These are phyloP conservation scores for Quercus dentata DNA, from an alignment of 306 rosid species.

Conservation along the genomic window DNA sequence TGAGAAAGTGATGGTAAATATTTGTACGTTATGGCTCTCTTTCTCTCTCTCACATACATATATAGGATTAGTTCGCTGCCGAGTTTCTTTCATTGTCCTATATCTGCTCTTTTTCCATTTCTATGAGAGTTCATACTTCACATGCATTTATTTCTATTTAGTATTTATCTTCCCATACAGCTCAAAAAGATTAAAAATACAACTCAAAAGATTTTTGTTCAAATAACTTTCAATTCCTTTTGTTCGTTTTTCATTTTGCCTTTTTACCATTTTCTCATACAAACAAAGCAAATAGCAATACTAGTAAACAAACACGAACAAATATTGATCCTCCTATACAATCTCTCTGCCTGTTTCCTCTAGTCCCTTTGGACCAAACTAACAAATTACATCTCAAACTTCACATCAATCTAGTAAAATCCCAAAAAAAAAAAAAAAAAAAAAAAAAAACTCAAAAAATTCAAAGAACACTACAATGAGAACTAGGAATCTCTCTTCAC, in stretches of 20 bases:
- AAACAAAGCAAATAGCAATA: constrained; percentile 29
- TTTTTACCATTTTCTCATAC: constrained; percentile 17
- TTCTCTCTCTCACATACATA: background rate
- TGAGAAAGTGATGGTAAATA: background rate
- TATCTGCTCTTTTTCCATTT: background rate
- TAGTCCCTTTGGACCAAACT: constrained; percentile 73
- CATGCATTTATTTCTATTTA: background rate
- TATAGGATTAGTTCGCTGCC: background rate
- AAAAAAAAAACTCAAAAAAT: background rate
- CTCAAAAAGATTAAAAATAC: background rate
- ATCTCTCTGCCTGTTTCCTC: constrained; percentile 42
- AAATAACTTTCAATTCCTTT: constrained; percentile 9
- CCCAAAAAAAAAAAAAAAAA: background rate
- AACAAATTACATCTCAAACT: constrained; percentile 37
- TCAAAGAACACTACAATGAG: constrained; percentile 9
- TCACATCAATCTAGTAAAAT: constrained; percentile 36
- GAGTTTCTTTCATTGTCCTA: background rate
- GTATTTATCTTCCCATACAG: background rate
- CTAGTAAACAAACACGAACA: constrained; percentile 25
- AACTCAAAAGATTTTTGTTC: background rate
- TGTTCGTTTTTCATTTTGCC: constrained; percentile 4
- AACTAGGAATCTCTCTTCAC: constrained; percentile 22
- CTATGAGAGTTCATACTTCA: background rate
- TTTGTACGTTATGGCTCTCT: background rate
- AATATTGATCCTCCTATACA: constrained; percentile 73